These are phyloP conservation scores for Actinomucor elegans DNA, from an alignment of 371 early-diverging fungal genomes.

Conservation along the genomic window DNA sequence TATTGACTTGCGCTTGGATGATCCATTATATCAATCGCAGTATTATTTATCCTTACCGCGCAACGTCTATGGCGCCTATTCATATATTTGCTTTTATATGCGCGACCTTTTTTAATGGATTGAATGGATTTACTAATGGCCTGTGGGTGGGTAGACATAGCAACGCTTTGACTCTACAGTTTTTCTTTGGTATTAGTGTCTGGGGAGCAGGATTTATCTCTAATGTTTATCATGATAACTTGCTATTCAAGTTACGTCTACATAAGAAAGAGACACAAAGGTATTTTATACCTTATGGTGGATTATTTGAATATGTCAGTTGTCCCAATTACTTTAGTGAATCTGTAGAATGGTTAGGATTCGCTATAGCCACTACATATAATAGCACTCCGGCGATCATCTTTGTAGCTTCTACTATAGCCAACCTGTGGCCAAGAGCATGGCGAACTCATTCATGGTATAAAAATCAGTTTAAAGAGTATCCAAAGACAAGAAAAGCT, in stretches of 20 bases:
- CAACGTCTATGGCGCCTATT: conserved; percentile 52
- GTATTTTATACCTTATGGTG: conserved; percentile 61
- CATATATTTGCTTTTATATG: conserved; percentile 26
- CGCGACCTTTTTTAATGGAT: conserved; percentile 43
- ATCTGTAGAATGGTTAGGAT: conserved; percentile 66
- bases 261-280: conserved; percentile 7
- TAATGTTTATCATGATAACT: conserved; percentile 59
- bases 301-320: conserved; percentile 54
- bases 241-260: conserved; percentile 44
- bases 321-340: conserved; percentile 71
- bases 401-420: conserved; percentile 50
- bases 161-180: neutral
- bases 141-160: conserved; percentile 41
- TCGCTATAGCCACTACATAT: conserved; percentile 43
- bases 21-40: conserved; percentile 62
- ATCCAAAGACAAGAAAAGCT: conserved; percentile 53
- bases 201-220: conserved; percentile 50
- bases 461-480: conserved; percentile 40
- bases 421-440: conserved; percentile 67
- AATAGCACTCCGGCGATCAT: conserved; percentile 49
- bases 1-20: conserved; percentile 45
- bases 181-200: conserved; percentile 36
- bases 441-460: conserved; percentile 64
- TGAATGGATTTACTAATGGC: conserved; percentile 68
- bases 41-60: conserved; percentile 54